Percentiles rank a stretch among this genome's conserved stretches.
These are phyloP conservation scores for Hypocreales sp. DNA, from an alignment of 2,329 filamentous ascomycete genomes.

Conservation along the genomic window DNA sequence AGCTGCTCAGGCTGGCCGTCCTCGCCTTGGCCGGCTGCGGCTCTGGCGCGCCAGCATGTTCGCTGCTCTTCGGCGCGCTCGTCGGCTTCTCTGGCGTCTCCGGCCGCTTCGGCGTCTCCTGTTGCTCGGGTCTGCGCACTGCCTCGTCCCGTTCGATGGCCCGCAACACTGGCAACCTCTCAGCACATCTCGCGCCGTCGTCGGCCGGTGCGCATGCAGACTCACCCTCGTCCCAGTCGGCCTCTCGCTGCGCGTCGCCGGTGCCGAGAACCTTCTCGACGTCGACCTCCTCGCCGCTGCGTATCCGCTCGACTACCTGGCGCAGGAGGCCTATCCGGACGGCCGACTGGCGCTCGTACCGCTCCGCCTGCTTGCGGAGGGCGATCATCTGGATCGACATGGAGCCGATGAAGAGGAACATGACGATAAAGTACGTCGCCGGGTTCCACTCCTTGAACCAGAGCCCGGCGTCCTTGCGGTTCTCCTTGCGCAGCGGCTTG, in stretches of 20 bases:
- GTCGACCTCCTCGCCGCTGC: slow-evolving; percentile 64
- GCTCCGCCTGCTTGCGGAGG: slow-evolving; percentile 58
- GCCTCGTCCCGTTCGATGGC: slow-evolving; percentile 51
- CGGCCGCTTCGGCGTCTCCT: slow-evolving; percentile 20
- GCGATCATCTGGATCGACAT: slow-evolving; percentile 90
- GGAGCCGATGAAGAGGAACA: slow-evolving; percentile 79
- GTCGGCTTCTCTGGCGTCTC: slow-evolving; percentile 7
- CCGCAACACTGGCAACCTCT: slow-evolving; percentile 49
- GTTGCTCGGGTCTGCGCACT: slow-evolving; percentile 29
- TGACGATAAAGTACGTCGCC: slow-evolving; percentile 66
- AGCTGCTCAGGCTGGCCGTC: slow-evolving; percentile 24
- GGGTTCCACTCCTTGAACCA: slow-evolving; percentile 58
- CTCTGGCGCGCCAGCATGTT: slow-evolving; percentile 6
- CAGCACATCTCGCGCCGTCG: too few species aligned
- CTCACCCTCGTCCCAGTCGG: slow-evolving; percentile 76
- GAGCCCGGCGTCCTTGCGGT: slow-evolving; percentile 10
- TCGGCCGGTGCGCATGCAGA: too few species aligned
- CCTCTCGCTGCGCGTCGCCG: slow-evolving; percentile 58
- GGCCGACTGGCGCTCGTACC: slow-evolving; percentile 62
- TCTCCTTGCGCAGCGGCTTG: slow-evolving; percentile 41
- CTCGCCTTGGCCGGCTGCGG: slow-evolving; percentile 10
- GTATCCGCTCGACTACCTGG: slow-evolving; percentile 58
- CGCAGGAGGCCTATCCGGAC: slow-evolving; percentile 60
- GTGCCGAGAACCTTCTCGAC: slow-evolving; percentile 72
- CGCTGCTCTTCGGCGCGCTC: slow-evolving; percentile 4